Evolutionary conservation across 2,329 filamentous ascomycete genomes (phyloP).

Genomic region (Botryotinia narcissicola): DNA sequence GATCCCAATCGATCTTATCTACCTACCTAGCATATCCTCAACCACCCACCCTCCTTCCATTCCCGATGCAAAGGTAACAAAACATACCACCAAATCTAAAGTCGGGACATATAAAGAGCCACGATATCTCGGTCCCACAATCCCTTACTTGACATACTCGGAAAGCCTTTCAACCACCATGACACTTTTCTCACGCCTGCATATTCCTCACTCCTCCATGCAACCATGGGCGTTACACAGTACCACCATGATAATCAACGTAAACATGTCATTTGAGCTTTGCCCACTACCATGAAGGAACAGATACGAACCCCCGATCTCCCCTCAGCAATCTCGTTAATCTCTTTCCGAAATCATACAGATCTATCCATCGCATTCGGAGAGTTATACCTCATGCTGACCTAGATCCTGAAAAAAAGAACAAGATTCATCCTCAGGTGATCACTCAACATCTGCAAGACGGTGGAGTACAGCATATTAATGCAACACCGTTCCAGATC

Average conservation of each 20-base stretch:
- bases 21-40: background rate
- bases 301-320: no score
- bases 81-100: background rate
- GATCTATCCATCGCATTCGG: background rate
- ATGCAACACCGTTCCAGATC: conserved; percentile 3
- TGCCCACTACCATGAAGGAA: no score
- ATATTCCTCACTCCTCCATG: background rate
- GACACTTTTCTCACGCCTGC: background rate
- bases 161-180: background rate
- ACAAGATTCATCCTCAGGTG: background rate
- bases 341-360: background rate
- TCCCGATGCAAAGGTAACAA: background rate
- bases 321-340: background rate
- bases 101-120: background rate
- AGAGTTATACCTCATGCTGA: background rate
- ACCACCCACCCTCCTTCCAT: background rate
- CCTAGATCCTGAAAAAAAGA: background rate
- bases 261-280: background rate
- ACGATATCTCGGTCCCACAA: background rate
- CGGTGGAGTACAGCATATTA: conserved; percentile 4
- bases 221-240: background rate
- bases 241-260: background rate
- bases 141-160: background rate
- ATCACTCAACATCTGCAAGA: conserved; percentile 18
- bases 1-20: background rate